These are phyloP conservation scores for Saccharomyces hybrid DNA, from an alignment of 1,139 yeast genomes.

Conservation along the genomic window DNA sequence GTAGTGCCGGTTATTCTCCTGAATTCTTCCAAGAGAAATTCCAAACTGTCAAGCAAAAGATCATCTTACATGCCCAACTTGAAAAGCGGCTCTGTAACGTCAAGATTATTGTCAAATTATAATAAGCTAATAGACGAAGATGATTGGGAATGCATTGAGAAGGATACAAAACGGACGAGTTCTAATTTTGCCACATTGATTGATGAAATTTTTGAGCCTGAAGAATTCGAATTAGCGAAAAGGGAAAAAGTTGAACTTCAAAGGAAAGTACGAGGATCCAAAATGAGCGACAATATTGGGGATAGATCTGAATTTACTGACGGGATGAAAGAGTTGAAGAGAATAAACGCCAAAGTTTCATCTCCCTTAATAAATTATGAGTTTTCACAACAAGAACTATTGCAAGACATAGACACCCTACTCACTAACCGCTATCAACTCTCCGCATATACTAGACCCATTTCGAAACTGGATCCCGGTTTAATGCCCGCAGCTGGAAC, in stretches of 20 bases:
- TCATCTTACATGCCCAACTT: slow-evolving; percentile 35
- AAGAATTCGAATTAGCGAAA: slow-evolving; percentile 51
- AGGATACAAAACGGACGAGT: slow-evolving; percentile 66
- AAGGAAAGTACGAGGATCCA: slow-evolving; percentile 24
- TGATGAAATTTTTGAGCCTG: slow-evolving; percentile 65
- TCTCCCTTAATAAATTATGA: neutral
- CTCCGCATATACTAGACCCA: slow-evolving; percentile 47
- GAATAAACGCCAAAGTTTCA: neutral
- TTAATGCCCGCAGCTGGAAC: slow-evolving; percentile 11
- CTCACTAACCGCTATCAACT: slow-evolving; percentile 26
- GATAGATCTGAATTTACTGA: slow-evolving; percentile 14
- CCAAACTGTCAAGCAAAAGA: slow-evolving; percentile 34
- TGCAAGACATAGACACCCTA: neutral
- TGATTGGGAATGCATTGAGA: slow-evolving; percentile 61
- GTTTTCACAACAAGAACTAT: slow-evolving; percentile 9
- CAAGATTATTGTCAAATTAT: slow-evolving; percentile 55
- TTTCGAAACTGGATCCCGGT: slow-evolving; percentile 63
- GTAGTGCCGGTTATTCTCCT: neutral
- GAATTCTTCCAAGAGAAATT: slow-evolving; percentile 6
- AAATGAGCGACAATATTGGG: no score
- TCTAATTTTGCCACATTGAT: slow-evolving; percentile 71
- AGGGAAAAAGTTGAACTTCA: slow-evolving; percentile 42
- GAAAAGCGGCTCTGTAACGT: slow-evolving; percentile 64
- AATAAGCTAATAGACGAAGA: slow-evolving; percentile 55
- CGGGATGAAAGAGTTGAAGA: slow-evolving; percentile 3